Evolutionary conservation across 2,329 filamentous ascomycete genomes (phyloP), one percentile per base, ranked within the genome.

Genomic region (Phialocephala sp.): DNA sequence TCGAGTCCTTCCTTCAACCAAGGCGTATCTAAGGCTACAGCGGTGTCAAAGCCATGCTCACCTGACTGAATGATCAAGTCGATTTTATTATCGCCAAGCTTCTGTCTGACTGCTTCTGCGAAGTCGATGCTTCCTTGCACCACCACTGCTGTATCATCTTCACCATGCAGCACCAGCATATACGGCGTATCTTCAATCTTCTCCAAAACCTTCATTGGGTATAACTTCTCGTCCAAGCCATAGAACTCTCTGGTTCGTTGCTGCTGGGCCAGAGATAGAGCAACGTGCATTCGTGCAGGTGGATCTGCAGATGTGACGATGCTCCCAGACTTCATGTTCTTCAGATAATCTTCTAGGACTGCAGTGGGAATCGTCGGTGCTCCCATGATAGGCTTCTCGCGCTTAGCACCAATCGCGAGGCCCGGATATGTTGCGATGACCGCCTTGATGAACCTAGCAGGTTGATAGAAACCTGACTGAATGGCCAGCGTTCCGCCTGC

Each of bases 401-500:
- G 50, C 37, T 57, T 60, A 0, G 27, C 47, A 12, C 32, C 45
- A 20, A 36, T n/a, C 8, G 35, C 56, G 11, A 69, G 36, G 14
- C 36, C 32, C 9, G 64, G 69, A 58, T 67, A 68, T 4, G 56
- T 54, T 24, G 67, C 52, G 39, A 71, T 63, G 8, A 66, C 57
- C 9, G 66, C 66, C 59, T 68, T 69, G 41, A 68, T 62, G 32
- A 56, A 45, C 2, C 50, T 63, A 5, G 41, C 18, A n/a, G 66
- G 66, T 35, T 67, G 59, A 18, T 36, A 37, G 24, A 70, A 57
- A 11, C 58, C 58, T 24, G 66, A 66, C 22, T 60, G 37, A 22
- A 69, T 55, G 1, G 64, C 32, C 8, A 70, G 39, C 11, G 9
- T 24, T 12, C 68, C 69, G 4, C 68, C 69, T 4, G 69, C 68